Percentiles rank a stretch among this genome's conserved stretches.
Evolutionary conservation across 441 rosid species (phyloP).

Genomic region (Eutrema salsugineum): DNA sequence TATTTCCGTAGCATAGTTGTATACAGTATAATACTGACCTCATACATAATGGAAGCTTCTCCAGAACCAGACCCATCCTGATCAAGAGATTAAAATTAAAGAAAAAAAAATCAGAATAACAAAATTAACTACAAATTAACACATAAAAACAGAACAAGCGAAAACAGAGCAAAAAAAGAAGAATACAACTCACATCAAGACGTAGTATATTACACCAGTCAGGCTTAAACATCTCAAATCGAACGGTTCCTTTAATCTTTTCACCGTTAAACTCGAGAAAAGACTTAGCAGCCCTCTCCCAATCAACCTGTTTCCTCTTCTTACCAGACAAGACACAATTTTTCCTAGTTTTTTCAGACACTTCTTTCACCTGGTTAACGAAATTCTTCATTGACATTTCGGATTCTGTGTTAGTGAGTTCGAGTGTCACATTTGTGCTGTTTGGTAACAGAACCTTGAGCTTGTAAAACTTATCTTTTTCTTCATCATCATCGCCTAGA

Average conservation of each 20-base stretch:
- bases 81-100: neutral
- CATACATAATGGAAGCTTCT: slow-evolving; percentile 33
- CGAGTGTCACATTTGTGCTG: slow-evolving; percentile 39
- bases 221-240: slow-evolving; percentile 35
- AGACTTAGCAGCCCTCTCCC: slow-evolving; percentile 23
- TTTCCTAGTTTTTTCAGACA: slow-evolving; percentile 18
- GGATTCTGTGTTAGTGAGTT: slow-evolving; percentile 19
- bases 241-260: slow-evolving; percentile 17
- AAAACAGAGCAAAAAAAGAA: neutral
- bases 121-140: neutral
- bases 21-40: slow-evolving; percentile 40
- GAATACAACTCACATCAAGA: slow-evolving; percentile 45
- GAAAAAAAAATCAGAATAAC: neutral
- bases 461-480: slow-evolving; percentile 19
- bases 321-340: neutral
- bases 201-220: slow-evolving; percentile 40
- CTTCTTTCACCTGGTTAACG: slow-evolving; percentile 29
- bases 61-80: slow-evolving; percentile 68
- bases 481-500: neutral
- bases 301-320: slow-evolving; percentile 25
- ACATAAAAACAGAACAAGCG: neutral
- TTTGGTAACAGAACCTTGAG: slow-evolving; percentile 56
- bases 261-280: slow-evolving; percentile 37
- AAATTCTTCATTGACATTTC: slow-evolving; percentile 37
- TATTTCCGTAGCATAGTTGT: neutral